Evolutionary conservation across 2,329 filamentous ascomycete species (phyloP), one percentile per base, ranked within the genome.

Genomic region (Fusarium equiseti): DNA sequence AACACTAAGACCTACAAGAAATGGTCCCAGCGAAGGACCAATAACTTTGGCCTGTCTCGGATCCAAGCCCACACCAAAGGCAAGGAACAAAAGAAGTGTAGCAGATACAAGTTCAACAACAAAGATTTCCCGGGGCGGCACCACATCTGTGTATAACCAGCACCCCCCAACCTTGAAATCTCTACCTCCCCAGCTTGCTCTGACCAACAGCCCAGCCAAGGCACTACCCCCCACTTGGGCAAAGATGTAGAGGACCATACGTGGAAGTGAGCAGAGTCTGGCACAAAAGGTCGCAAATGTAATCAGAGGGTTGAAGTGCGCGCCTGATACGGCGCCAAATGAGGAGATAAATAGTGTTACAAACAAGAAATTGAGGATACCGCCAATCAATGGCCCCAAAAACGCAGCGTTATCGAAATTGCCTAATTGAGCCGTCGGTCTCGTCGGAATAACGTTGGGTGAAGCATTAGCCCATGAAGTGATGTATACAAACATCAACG

Each of bases 271-370:
- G 7, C 83, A 84, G 2, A 88, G 77, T 0, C 85, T 81, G 2
- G 84, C 82, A 32, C 84, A 84, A 57, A 88, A 85, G 0, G 86
- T 87, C 1, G 84, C 82, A 43, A 88, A 80, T 0, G 86, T 87
- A 48, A 88, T 87, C 6, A 84, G 77, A 2, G 86, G 86, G 69
- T 87, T 88, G 51, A 88, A 79, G 72, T 88, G 86, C 0, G 83
- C 85, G 16, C 86, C 86, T 3, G 83, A 85, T 2, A 84, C 80
- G 0, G 85, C 82, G 1, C 81, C 84, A 26, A 85, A 82, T 0
- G 80, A 80, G 48, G 81, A 85, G 38, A 87, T 86, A 67, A 88
- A 84, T 1, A 88, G 75, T 0, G 83, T 80, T 16, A 87, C 77
- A 16, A 78, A 72, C 9, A 81, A 42, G 0, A 79, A 64, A 42